These are phyloP conservation scores for Coniella vitis DNA, from an alignment of 2,329 filamentous ascomycete genomes.

Conservation along the genomic window DNA sequence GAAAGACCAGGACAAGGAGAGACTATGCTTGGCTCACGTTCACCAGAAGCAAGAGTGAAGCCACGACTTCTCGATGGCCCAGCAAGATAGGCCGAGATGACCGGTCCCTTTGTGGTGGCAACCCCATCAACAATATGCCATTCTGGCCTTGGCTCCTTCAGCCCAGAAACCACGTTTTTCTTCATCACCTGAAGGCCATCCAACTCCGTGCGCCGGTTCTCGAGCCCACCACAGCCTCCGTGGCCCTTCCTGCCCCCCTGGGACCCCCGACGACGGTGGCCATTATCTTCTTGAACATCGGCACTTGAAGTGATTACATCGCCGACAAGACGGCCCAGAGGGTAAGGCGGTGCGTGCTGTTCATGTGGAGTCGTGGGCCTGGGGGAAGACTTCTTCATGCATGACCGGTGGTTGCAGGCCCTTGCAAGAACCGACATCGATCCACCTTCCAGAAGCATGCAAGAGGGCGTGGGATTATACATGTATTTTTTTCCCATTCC, in stretches of 20 bases:
- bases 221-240: too few species aligned
- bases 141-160: too few species aligned
- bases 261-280: neutral
- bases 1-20: too few species aligned
- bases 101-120: neutral
- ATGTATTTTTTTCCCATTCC: neutral
- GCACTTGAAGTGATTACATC: neutral
- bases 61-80: constrained; percentile 1
- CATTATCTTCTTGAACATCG: neutral
- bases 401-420: constrained; percentile 6
- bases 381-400: neutral
- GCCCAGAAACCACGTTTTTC: too few species aligned
- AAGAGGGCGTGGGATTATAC: neutral
- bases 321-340: constrained; percentile 1
- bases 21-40: too few species aligned
- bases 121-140: neutral
- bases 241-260: too few species aligned
- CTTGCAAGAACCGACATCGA: neutral
- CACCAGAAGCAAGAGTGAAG: constrained; percentile 1
- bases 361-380: neutral
- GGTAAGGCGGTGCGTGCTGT: neutral
- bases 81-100: neutral
- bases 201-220: too few species aligned
- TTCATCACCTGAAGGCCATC: too few species aligned
- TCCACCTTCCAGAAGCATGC: constrained; percentile 13